Percentiles rank a stretch among this genome's conserved stretches.
These are phyloP conservation scores for Agaricus blazei DNA, from an alignment of 768 basidiomycete species.

Conservation along the genomic window DNA sequence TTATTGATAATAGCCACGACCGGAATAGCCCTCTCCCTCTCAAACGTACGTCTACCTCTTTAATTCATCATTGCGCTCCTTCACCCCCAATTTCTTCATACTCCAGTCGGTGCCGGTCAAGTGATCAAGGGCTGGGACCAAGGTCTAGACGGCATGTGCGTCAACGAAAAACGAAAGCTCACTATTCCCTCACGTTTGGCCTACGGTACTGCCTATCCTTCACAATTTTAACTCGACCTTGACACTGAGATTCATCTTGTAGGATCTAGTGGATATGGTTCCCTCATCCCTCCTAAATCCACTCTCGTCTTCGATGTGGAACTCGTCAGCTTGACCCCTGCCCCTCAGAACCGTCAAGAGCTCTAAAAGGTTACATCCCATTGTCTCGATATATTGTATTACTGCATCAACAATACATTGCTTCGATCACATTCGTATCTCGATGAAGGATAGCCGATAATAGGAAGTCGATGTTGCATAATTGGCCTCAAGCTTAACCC, in stretches of 20 bases:
- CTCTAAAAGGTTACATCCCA: constrained; percentile 29
- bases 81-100: background rate
- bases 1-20: constrained; percentile 29
- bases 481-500: no score
- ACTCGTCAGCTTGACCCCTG: constrained; percentile 57
- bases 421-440: no score
- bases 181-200: constrained; percentile 79
- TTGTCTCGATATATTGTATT: background rate
- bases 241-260: background rate
- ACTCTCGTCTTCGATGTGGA: constrained; percentile 87
- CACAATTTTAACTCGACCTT: background rate
- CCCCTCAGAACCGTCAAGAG: constrained; percentile 39
- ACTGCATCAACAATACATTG: no score
- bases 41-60: constrained; percentile 43
- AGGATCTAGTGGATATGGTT: constrained; percentile 76
- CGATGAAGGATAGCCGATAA: no score
- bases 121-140: constrained; percentile 87
- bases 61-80: background rate
- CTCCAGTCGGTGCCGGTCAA: constrained; percentile 68
- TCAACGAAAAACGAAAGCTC: constrained; percentile 82
- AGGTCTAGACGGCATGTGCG: constrained; percentile 80
- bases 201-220: constrained; percentile 52
- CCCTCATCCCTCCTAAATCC: constrained; percentile 72
- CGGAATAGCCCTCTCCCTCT: constrained; percentile 72
- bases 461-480: no score